These are phyloP conservation scores for Sphaerobolus stellatus DNA, from an alignment of 1,284 basidiomycete species.

Conservation along the genomic window DNA sequence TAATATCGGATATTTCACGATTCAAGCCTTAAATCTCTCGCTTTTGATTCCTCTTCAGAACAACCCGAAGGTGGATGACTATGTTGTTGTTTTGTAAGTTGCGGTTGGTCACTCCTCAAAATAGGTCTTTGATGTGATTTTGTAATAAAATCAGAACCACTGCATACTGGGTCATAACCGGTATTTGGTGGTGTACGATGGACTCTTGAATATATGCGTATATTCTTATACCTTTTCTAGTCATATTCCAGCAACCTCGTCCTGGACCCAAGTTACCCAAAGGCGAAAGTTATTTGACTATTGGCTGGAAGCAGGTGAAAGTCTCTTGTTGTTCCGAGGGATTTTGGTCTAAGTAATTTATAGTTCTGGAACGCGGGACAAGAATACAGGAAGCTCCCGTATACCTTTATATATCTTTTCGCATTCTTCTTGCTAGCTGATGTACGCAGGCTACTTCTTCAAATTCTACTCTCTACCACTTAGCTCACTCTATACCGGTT, in stretches of 20 bases:
- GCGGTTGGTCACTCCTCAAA: slow-evolving; percentile 21
- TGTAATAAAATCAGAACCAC: slow-evolving; percentile 52
- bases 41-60: slow-evolving; percentile 68
- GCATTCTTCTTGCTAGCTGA: slow-evolving; percentile 78
- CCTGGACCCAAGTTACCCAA: slow-evolving; percentile 69
- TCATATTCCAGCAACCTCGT: slow-evolving; percentile 74
- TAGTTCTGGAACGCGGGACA: slow-evolving; percentile 69
- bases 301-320: slow-evolving; percentile 76
- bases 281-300: slow-evolving; percentile 67
- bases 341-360: background rate
- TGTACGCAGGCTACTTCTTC: too few species aligned
- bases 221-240: slow-evolving; percentile 32
- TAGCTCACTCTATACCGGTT: background rate
- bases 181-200: slow-evolving; percentile 77
- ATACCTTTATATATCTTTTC: slow-evolving; percentile 75
- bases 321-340: background rate
- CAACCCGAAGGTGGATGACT: slow-evolving; percentile 71
- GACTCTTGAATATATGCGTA: background rate
- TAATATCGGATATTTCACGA: slow-evolving; percentile 72
- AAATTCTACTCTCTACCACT: background rate
- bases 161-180: slow-evolving; percentile 72
- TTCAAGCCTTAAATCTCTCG: slow-evolving; percentile 66
- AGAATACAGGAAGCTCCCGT: slow-evolving; percentile 70
- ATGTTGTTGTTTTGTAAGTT: slow-evolving; percentile 60
- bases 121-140: background rate